A percentile compares a stretch with the other conserved stretches of the same genome.
These are phyloP conservation scores for Plantago elongata DNA, from an alignment of 257 asterid species.

Conservation along the genomic window DNA sequence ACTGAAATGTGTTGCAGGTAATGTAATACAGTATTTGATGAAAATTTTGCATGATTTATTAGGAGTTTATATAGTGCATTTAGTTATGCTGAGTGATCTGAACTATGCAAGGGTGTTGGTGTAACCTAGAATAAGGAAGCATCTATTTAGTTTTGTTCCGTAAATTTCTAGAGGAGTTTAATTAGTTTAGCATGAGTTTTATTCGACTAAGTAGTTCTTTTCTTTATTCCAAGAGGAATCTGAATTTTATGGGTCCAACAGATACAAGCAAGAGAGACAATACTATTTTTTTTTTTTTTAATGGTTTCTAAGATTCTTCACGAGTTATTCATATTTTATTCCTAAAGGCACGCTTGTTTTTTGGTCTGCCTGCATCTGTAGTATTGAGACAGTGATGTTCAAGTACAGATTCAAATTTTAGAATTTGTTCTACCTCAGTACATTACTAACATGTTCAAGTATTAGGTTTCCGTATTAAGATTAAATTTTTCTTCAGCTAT, in stretches of 20 bases:
- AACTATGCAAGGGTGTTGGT: constrained; percentile 4
- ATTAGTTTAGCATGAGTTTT: not conserved
- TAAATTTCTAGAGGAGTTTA: not conserved
- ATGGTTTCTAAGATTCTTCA: too few relatives aligned
- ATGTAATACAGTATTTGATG: not conserved
- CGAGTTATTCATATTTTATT: too few relatives aligned
- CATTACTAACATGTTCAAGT: too few relatives aligned
- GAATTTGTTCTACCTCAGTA: too few relatives aligned
- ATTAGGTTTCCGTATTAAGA: too few relatives aligned
- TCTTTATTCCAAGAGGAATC: not conserved
- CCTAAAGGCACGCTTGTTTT: too few relatives aligned
- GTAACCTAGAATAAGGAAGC: constrained; percentile 6
- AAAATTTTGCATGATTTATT: not conserved
- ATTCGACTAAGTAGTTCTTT: not conserved
- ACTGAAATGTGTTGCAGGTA: not conserved
- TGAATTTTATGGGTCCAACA: constrained; percentile 7
- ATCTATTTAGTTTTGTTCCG: not conserved
- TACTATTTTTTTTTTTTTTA: too few relatives aligned
- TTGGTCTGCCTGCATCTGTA: too few relatives aligned
- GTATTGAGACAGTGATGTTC: too few relatives aligned
- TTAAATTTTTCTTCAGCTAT: too few relatives aligned
- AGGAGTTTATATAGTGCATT: constrained; percentile 12
- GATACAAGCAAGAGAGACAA: constrained; percentile 20
- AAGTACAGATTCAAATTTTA: too few relatives aligned
- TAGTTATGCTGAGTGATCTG: not conserved